Percentiles rank a stretch among this genome's conserved stretches.
These are phyloP conservation scores for Ustilaginoidea virens DNA, from an alignment of 2,329 filamentous ascomycete species.

Conservation along the genomic window DNA sequence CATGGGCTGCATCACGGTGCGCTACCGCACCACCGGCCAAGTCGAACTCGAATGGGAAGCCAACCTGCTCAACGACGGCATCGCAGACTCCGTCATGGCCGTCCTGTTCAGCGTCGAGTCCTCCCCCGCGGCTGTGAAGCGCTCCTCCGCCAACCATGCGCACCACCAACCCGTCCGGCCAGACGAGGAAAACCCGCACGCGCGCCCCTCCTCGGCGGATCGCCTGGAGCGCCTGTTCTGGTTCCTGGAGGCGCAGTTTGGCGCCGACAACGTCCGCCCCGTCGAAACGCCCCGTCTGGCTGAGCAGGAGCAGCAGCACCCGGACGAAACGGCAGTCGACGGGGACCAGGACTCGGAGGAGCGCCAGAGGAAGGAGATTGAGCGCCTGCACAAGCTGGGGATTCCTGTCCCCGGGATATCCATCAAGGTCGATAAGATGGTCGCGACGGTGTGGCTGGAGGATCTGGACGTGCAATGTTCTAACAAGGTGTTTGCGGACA, in stretches of 20 bases:
- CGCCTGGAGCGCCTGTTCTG: constrained; percentile 76
- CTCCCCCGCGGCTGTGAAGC: constrained; percentile 86
- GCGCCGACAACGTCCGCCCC: constrained; percentile 63
- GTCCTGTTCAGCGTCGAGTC: constrained; percentile 86
- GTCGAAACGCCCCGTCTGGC: constrained; percentile 40
- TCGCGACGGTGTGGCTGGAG: constrained; percentile 85
- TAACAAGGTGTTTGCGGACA: constrained; percentile 63
- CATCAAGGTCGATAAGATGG: constrained; percentile 76
- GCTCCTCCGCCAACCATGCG: constrained; percentile 21
- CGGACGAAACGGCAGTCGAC: background rate
- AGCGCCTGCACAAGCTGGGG: constrained; percentile 65
- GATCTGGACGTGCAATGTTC: constrained; percentile 76
- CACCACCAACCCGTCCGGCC: no score
- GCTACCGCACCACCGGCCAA: constrained; percentile 60
- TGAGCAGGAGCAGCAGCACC: no score
- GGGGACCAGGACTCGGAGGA: constrained; percentile 15
- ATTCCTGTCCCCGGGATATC: constrained; percentile 83
- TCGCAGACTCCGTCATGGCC: constrained; percentile 93
- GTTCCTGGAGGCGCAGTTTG: constrained; percentile 96
- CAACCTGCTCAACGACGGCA: constrained; percentile 92
- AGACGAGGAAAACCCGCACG: constrained; percentile 50
- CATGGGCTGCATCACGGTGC: constrained; percentile 84
- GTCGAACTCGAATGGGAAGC: constrained; percentile 94
- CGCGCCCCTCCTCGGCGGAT: constrained; percentile 54
- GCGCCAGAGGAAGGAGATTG: constrained; percentile 53